phyloP scores from a whole-genome alignment of 2,329 filamentous ascomycete genomes.

The Beauveria australis region DNA sequence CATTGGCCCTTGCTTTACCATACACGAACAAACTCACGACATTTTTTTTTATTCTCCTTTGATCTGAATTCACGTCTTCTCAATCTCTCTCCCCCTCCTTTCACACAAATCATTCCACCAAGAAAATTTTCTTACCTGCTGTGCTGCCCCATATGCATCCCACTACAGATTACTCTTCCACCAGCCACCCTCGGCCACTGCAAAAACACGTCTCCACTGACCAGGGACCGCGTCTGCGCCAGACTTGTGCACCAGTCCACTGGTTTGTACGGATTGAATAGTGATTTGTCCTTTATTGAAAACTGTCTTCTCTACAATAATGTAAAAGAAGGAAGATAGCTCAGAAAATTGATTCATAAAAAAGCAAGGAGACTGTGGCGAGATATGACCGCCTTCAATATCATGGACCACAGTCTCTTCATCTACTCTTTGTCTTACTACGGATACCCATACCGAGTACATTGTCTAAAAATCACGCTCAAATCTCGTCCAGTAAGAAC shows the following conservation, averaged over 20 bases:
- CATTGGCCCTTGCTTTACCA: too few relatives aligned
- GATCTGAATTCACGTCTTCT: neutral
- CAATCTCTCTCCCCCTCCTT: neutral
- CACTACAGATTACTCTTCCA: neutral
- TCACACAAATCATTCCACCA: neutral
- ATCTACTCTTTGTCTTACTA: neutral
- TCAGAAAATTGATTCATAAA: neutral
- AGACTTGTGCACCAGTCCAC: neutral
- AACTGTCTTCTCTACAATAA: neutral
- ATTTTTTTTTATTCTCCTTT: neutral
- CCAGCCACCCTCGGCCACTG: constrained; percentile 5
- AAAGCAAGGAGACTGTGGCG: neutral
- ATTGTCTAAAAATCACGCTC: neutral
- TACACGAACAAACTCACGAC: too few relatives aligned
- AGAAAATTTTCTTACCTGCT: neutral
- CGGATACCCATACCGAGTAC: neutral
- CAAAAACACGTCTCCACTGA: constrained; percentile 12
- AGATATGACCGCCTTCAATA: neutral
- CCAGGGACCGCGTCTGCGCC: constrained; percentile 11
- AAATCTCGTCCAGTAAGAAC: neutral
- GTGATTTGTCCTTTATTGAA: neutral
- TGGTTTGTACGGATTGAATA: neutral
- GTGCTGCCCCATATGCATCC: neutral
- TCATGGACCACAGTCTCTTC: neutral
- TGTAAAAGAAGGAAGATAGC: too few relatives aligned